Percentiles rank a stretch among this genome's conserved stretches.
Conservation (phyloP, 768 basidiomycete species). For the Hypholoma fasciculare region DNA sequence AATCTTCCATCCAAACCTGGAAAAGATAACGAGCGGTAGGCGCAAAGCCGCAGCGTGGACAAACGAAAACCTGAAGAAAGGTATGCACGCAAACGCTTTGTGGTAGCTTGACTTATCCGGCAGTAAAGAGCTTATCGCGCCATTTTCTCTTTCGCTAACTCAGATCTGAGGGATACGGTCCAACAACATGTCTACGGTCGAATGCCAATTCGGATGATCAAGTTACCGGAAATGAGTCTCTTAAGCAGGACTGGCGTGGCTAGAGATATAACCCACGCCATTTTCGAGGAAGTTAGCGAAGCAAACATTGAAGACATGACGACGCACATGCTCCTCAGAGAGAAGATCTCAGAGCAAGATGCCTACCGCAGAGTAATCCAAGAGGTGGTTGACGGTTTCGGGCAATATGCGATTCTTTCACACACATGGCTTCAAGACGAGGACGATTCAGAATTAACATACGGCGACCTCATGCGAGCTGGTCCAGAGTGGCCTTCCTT, state of each 20-base stretch:
- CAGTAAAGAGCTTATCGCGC: too few species aligned
- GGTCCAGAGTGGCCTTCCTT: neutral
- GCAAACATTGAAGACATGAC: neutral
- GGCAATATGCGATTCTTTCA: neutral
- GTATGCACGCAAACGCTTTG: too few species aligned
- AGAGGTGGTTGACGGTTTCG: neutral
- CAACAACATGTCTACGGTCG: neutral
- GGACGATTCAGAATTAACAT: neutral
- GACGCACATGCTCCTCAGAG: neutral
- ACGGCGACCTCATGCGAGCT: neutral
- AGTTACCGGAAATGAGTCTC: neutral
- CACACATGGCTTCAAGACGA: neutral
- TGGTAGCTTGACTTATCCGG: too few species aligned
- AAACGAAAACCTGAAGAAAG: too few species aligned
- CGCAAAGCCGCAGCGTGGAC: too few species aligned
- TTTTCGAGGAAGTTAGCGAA: neutral
- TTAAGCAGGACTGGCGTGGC: neutral
- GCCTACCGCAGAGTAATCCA: neutral
- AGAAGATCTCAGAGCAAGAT: neutral
- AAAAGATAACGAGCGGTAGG: too few species aligned
- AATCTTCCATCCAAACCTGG: too few species aligned
- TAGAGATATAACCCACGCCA: neutral
- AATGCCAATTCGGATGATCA: neutral
- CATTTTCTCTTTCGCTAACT: too few species aligned
- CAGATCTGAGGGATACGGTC: neutral